A percentile compares a stretch with the other conserved stretches of the same genome.
These are phyloP conservation scores for Pythium chondricola DNA, from an alignment of 352 stramenopile genomes.

Conservation along the genomic window DNA sequence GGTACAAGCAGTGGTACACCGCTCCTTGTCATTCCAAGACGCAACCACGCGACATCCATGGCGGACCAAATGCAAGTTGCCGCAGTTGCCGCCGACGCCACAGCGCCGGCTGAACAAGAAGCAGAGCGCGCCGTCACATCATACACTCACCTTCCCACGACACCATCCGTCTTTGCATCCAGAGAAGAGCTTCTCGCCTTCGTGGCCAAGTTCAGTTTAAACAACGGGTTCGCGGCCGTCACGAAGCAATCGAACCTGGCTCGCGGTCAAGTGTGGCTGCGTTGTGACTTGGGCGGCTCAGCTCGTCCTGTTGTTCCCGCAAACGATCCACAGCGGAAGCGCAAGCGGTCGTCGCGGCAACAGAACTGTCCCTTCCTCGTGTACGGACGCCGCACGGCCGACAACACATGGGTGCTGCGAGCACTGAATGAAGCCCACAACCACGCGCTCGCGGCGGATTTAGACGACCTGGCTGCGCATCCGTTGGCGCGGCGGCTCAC, in stretches of 20 bases:
- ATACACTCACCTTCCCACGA: too few relatives aligned
- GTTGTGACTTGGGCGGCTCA: constrained; percentile 31
- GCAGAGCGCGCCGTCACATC: too few relatives aligned
- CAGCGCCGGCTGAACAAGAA: too few relatives aligned
- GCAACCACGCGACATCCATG: too few relatives aligned
- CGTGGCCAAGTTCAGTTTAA: constrained; percentile 30
- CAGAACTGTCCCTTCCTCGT: constrained; percentile 40
- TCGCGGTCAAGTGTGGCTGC: constrained; percentile 38
- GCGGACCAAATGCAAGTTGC: too few relatives aligned
- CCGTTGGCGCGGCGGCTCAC: constrained; percentile 27
- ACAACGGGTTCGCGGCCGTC: constrained; percentile 35
- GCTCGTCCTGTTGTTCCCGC: background rate
- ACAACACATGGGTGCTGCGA: constrained; percentile 26
- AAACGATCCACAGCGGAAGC: constrained; percentile 18
- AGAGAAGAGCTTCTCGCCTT: constrained; percentile 33
- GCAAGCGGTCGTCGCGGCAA: constrained; percentile 23
- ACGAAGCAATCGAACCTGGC: constrained; percentile 44
- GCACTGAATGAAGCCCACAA: constrained; percentile 30
- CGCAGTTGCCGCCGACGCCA: too few relatives aligned
- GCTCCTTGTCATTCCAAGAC: too few relatives aligned
- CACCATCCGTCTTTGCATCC: constrained; percentile 21
- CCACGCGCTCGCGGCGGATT: constrained; percentile 18
- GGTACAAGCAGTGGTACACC: too few relatives aligned
- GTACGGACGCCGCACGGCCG: constrained; percentile 26
- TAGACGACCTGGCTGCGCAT: constrained; percentile 23